A percentile compares a stretch with the other conserved stretches of the same genome.
phyloP scores from a whole-genome alignment of 352 stramenopile species.

The Plasmopara muralis region DNA sequence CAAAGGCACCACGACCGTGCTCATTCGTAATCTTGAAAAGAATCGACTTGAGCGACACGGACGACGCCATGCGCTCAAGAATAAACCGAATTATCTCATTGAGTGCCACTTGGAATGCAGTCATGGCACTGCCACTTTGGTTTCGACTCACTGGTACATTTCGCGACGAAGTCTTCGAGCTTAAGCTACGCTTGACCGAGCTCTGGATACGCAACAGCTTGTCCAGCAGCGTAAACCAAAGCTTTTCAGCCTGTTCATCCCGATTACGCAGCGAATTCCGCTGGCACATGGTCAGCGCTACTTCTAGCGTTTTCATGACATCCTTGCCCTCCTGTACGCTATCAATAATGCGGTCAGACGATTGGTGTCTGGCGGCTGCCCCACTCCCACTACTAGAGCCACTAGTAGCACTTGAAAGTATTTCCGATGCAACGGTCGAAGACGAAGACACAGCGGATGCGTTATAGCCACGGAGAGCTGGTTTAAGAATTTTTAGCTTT shows the following conservation, averaged over 20 bases:
- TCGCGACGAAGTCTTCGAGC: slow-evolving; percentile 56
- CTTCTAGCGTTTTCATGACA: slow-evolving; percentile 86
- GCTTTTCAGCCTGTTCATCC: slow-evolving; percentile 87
- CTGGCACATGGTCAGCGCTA: slow-evolving; percentile 91
- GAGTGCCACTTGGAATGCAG: slow-evolving; percentile 83
- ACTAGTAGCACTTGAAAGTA: slow-evolving; percentile 24
- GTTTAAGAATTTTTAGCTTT: slow-evolving; percentile 88
- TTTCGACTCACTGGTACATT: slow-evolving; percentile 35
- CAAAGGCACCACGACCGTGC: slow-evolving; percentile 88
- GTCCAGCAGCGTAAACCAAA: slow-evolving; percentile 94
- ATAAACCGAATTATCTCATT: slow-evolving; percentile 91
- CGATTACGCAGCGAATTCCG: slow-evolving; percentile 85
- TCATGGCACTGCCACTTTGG: slow-evolving; percentile 51
- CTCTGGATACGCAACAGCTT: slow-evolving; percentile 90
- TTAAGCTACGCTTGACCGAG: slow-evolving; percentile 83
- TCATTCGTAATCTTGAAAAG: slow-evolving; percentile 94
- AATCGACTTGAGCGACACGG: slow-evolving; percentile 89
- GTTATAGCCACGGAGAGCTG: slow-evolving; percentile 73
- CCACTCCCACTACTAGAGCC: slow-evolving; percentile 6
- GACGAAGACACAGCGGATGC: slow-evolving; percentile 33
- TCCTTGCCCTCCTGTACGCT: slow-evolving; percentile 67
- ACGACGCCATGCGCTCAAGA: slow-evolving; percentile 92
- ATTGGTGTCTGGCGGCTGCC: slow-evolving; percentile 37
- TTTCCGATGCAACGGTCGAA: slow-evolving; percentile 23
- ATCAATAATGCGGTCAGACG: slow-evolving; percentile 75